Evolutionary conservation across 805 yeast genomes (phyloP).

Genomic region (Metschnikowia lachancei): DNA sequence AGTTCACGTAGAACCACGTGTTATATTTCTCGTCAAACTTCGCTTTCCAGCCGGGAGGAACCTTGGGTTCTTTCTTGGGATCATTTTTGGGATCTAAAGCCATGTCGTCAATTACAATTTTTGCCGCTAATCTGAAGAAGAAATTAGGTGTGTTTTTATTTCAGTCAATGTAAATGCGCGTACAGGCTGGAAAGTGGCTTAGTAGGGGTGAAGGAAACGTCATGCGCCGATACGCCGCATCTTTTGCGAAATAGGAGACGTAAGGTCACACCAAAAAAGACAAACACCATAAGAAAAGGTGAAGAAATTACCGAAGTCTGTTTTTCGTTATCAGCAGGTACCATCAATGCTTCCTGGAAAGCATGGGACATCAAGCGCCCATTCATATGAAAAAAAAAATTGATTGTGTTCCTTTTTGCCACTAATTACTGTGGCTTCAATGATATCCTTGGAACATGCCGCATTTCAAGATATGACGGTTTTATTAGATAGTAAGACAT

Average conservation of each 20-base stretch:
- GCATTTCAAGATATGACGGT: too few relatives aligned
- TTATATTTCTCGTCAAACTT: conserved; percentile 67
- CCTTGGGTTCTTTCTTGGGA: conserved; percentile 44
- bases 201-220: background rate
- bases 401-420: too few relatives aligned
- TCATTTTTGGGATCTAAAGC: conserved; percentile 16
- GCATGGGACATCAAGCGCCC: too few relatives aligned
- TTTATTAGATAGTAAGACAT: too few relatives aligned
- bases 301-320: too few relatives aligned
- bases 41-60: conserved; percentile 74
- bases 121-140: background rate
- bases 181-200: background rate
- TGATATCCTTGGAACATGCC: too few relatives aligned
- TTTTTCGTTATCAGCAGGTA: too few relatives aligned
- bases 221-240: background rate
- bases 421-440: too few relatives aligned
- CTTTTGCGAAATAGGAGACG: background rate
- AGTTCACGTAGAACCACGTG: conserved; percentile 79
- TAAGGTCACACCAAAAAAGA: background rate
- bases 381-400: too few relatives aligned
- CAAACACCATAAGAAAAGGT: too few relatives aligned
- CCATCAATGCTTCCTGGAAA: too few relatives aligned
- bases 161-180: background rate
- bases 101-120: background rate
- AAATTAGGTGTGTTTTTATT: background rate